Evolutionary conservation across 257 asterid genomes (phyloP).

Genomic region (Solanum medicagineum): DNA sequence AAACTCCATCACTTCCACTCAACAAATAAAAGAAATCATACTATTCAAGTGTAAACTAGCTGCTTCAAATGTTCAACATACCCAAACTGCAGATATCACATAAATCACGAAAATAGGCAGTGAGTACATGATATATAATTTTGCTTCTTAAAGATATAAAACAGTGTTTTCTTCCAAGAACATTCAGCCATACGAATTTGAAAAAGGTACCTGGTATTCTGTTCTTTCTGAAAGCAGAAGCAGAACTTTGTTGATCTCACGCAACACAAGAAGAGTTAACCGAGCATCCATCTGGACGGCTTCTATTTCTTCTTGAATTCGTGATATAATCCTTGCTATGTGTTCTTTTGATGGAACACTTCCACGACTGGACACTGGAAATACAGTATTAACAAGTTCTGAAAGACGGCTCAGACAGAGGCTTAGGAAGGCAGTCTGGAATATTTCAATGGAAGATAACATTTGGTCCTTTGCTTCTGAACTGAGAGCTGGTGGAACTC

Average conservation of each 20-base stretch:
- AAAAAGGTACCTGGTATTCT: slow-evolving; percentile 58
- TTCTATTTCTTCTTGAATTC: slow-evolving; percentile 91
- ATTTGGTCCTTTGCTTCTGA: slow-evolving; percentile 80
- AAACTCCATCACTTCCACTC: background rate
- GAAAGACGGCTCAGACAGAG: slow-evolving; percentile 73
- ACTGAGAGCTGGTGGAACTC: slow-evolving; percentile 85
- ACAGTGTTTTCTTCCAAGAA: background rate
- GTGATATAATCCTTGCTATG: slow-evolving; percentile 50
- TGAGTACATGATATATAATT: background rate
- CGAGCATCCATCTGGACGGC: slow-evolving; percentile 84
- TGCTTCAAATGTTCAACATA: background rate
- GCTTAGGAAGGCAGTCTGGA: slow-evolving; percentile 70
- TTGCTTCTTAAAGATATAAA: background rate
- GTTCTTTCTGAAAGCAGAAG: slow-evolving; percentile 76
- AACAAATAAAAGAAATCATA: background rate
- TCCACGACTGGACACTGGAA: slow-evolving; percentile 86
- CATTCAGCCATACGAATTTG: background rate
- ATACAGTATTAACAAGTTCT: slow-evolving; percentile 75
- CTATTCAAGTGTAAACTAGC: background rate
- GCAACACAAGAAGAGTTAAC: slow-evolving; percentile 80
- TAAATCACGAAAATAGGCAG: background rate
- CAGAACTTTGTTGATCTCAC: slow-evolving; percentile 71
- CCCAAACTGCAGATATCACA: background rate
- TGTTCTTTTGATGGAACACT: slow-evolving; percentile 80
- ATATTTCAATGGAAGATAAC: slow-evolving; percentile 57